These are phyloP conservation scores for Thermothelomyces thermophilus DNA, from an alignment of 2,329 filamentous ascomycete genomes.

Conservation along the genomic window DNA sequence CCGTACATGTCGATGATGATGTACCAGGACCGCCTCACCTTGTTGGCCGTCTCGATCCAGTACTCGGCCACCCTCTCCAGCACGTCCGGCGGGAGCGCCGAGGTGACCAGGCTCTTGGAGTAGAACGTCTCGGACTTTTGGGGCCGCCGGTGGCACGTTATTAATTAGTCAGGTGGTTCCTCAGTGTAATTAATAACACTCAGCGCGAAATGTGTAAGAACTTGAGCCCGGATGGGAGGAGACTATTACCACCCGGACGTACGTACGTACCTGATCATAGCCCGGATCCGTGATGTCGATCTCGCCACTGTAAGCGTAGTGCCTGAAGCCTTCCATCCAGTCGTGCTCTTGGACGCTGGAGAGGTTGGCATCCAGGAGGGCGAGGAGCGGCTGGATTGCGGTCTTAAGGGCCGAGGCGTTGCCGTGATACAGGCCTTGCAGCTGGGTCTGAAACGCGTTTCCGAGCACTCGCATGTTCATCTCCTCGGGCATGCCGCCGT, in stretches of 20 bases:
- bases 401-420: constrained; percentile 12
- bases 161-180: too few species aligned
- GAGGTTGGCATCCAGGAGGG: constrained; percentile 21
- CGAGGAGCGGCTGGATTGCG: constrained; percentile 24
- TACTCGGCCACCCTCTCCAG: constrained; percentile 26
- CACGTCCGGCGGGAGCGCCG: constrained; percentile 23
- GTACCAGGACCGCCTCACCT: constrained; percentile 27
- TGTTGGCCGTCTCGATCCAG: constrained; percentile 25
- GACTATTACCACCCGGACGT: too few species aligned
- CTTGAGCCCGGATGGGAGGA: too few species aligned
- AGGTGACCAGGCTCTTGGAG: constrained; percentile 27
- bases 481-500: constrained; percentile 24
- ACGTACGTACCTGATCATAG: constrained; percentile 18
- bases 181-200: too few species aligned
- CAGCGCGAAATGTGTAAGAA: too few species aligned
- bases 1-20: constrained; percentile 32
- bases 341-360: constrained; percentile 22
- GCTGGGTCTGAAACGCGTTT: constrained; percentile 20
- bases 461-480: constrained; percentile 29
- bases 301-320: constrained; percentile 29
- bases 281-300: constrained; percentile 24
- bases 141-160: too few species aligned
- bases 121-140: constrained; percentile 28
- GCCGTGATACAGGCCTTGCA: constrained; percentile 29
- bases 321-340: constrained; percentile 28